Evolutionary conservation across 1,139 yeast species (phyloP).

Genomic region (Kodamaea ohmeri): DNA sequence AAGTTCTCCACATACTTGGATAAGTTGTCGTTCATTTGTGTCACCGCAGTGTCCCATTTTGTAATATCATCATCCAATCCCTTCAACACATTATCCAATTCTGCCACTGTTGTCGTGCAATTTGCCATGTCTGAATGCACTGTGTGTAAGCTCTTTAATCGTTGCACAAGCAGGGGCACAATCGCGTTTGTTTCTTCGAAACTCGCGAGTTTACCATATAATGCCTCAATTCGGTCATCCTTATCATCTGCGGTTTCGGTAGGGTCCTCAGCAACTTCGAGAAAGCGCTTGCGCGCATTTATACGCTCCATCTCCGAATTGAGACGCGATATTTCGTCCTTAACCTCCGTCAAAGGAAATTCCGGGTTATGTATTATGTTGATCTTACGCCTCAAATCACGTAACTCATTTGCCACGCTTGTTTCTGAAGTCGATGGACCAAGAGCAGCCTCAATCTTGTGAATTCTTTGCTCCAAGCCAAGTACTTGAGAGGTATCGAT

Average conservation of each 20-base stretch:
- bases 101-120: slow-evolving; percentile 25
- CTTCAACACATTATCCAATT: slow-evolving; percentile 35
- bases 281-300: slow-evolving; percentile 17
- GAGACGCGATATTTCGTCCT: slow-evolving; percentile 17
- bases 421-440: slow-evolving; percentile 14
- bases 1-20: slow-evolving; percentile 18
- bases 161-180: slow-evolving; percentile 40
- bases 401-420: slow-evolving; percentile 26
- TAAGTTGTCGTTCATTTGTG: slow-evolving; percentile 35
- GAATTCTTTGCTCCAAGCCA: slow-evolving; percentile 25
- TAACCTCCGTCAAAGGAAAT: slow-evolving; percentile 25
- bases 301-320: slow-evolving; percentile 21
- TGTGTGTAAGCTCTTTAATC: slow-evolving; percentile 44
- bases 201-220: slow-evolving; percentile 36
- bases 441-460: slow-evolving; percentile 21
- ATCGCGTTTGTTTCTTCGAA: slow-evolving; percentile 32
- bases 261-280: slow-evolving; percentile 11
- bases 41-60: slow-evolving; percentile 41
- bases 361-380: slow-evolving; percentile 39
- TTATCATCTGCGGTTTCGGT: neutral
- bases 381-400: slow-evolving; percentile 36
- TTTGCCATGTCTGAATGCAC: slow-evolving; percentile 43
- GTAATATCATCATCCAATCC: slow-evolving; percentile 37
- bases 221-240: slow-evolving; percentile 31
- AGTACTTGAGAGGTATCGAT: slow-evolving; percentile 15